Evolutionary conservation across 176 grass and related monocot species (phyloP).

Genomic region (Echinochloa phyllopogon): DNA sequence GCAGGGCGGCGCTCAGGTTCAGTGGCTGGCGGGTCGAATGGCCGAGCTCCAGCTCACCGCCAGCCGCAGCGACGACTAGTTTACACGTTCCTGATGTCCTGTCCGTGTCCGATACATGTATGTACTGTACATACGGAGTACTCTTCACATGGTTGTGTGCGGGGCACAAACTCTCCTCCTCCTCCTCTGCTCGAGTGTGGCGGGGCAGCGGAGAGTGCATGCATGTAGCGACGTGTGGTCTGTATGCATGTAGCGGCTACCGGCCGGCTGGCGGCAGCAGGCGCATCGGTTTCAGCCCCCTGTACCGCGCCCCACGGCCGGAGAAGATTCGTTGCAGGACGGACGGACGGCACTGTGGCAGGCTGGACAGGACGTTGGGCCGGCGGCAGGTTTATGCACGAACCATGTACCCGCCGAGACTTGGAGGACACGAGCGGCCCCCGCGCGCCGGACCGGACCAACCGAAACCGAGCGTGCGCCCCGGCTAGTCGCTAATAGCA

Average conservation of each 20-base stretch:
- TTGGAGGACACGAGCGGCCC: neutral
- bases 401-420: neutral
- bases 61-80: neutral
- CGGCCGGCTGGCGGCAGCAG: neutral
- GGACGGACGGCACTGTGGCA: neutral
- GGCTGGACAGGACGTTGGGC: neutral
- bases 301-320: neutral
- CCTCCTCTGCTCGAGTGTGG: neutral
- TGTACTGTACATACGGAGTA: neutral
- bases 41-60: constrained; percentile 40
- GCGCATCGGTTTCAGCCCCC: constrained; percentile 7
- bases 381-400: constrained; percentile 53
- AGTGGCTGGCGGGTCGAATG: constrained; percentile 33
- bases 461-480: neutral
- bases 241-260: neutral
- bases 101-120: neutral
- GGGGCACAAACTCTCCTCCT: constrained; percentile 8
- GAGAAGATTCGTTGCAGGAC: constrained; percentile 34
- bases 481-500: constrained; percentile 1
- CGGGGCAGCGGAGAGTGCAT: neutral
- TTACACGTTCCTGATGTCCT: constrained; percentile 16
- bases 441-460: neutral
- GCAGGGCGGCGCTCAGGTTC: constrained; percentile 40
- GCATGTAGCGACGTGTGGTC: neutral
- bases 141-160: neutral